Evolutionary conservation across 306 rosid genomes (phyloP).

Genomic region (Trichosanthes truncata): DNA sequence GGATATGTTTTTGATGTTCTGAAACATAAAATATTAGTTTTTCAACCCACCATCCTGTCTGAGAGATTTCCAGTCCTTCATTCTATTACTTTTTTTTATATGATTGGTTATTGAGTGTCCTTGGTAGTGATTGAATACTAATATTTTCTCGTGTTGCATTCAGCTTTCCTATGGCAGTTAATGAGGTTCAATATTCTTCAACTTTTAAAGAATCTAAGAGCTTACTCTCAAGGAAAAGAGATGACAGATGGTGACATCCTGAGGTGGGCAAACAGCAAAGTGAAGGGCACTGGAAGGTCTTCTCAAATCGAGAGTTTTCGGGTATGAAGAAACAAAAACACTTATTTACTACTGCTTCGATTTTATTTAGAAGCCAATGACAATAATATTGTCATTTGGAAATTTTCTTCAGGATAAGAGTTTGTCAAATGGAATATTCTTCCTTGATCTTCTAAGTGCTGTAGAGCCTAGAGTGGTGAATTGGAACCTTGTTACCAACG

Average conservation of each 20-base stretch:
- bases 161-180: conserved; percentile 96
- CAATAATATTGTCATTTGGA: not conserved
- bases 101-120: not conserved
- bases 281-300: conserved; percentile 64
- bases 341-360: not conserved
- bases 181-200: conserved; percentile 89
- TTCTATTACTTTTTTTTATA: not conserved
- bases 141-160: not conserved
- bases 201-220: conserved; percentile 71
- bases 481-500: conserved; percentile 97
- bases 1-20: not conserved
- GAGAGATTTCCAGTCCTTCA: not conserved
- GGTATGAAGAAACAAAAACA: conserved; percentile 23
- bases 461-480: conserved; percentile 95
- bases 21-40: not conserved
- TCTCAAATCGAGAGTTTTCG: conserved; percentile 77
- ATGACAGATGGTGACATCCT: conserved; percentile 77
- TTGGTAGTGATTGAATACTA: not conserved
- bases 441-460: conserved; percentile 93
- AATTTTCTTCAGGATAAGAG: conserved; percentile 57
- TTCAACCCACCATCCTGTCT: not conserved
- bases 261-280: conserved; percentile 77
- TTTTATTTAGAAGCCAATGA: not conserved
- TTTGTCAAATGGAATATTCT: conserved; percentile 75
- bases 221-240: conserved; percentile 85